Evolutionary conservation across 2,329 filamentous ascomycete species (phyloP).

Genomic region (Pseudogymnoascus sp.): DNA sequence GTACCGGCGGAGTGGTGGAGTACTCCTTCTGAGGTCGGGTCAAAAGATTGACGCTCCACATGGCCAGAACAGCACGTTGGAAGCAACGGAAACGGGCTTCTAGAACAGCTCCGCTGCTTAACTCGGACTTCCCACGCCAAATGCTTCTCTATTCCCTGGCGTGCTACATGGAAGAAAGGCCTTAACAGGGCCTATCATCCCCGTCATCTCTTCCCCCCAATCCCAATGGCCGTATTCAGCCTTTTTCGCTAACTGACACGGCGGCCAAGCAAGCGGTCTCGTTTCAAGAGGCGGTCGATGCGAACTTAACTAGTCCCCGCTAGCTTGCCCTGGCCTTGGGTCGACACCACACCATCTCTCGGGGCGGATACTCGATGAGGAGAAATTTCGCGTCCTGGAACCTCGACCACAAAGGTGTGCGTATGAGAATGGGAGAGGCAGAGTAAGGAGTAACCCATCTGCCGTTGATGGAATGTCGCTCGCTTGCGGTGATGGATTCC

Average conservation of each 20-base stretch:
- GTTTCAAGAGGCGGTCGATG: conserved; percentile 9
- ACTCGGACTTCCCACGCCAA: background rate
- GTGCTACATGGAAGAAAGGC: background rate
- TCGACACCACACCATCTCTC: background rate
- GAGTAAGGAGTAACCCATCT: background rate
- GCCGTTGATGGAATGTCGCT: background rate
- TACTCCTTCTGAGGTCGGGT: background rate
- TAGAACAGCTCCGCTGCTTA: conserved; percentile 1
- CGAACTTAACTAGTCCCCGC: conserved; percentile 5
- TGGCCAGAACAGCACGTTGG: background rate
- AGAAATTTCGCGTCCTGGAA: conserved; percentile 9
- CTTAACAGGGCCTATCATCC: background rate
- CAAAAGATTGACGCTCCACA: background rate
- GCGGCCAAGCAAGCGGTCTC: background rate
- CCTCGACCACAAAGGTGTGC: background rate
- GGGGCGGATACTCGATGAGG: background rate
- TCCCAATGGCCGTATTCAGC: conserved; percentile 3
- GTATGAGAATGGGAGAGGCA: background rate
- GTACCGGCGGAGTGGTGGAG: background rate
- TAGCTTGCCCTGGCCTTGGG: background rate
- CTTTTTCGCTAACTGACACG: conserved; percentile 8
- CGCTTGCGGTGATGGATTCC: background rate
- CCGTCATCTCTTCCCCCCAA: background rate
- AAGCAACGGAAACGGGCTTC: background rate
- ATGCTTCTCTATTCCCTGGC: background rate